These are phyloP conservation scores for Phaseolus coccineus DNA, from an alignment of 331 rosid species.

Conservation along the genomic window DNA sequence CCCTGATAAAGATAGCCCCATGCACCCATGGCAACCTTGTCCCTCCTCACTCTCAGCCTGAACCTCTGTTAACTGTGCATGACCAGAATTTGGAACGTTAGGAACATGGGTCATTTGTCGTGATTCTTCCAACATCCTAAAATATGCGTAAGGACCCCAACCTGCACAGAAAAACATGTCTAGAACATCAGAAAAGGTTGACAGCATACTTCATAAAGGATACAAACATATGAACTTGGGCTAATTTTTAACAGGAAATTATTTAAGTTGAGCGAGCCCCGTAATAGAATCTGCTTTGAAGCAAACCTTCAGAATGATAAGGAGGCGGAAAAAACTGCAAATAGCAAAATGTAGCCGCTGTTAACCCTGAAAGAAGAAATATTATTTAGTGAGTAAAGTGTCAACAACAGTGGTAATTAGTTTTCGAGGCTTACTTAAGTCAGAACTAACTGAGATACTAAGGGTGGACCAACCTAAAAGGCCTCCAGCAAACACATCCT, in stretches of 20 bases:
- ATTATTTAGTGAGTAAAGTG: slow-evolving; percentile 23
- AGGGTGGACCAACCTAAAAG: slow-evolving; percentile 67
- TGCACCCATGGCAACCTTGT: slow-evolving; percentile 51
- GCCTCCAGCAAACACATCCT: slow-evolving; percentile 91
- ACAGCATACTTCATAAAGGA: slow-evolving; percentile 15
- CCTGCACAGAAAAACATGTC: slow-evolving; percentile 60
- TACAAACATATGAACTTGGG: slow-evolving; percentile 6
- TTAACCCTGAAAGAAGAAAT: slow-evolving; percentile 69
- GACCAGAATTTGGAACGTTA: slow-evolving; percentile 41
- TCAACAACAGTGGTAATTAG: not conserved
- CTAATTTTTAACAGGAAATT: not conserved
- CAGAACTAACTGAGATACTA: slow-evolving; percentile 14
- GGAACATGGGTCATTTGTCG: slow-evolving; percentile 34
- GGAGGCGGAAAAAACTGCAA: slow-evolving; percentile 92
- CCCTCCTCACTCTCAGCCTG: slow-evolving; percentile 51
- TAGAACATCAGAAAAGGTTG: slow-evolving; percentile 13
- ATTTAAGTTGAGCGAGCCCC: not conserved
- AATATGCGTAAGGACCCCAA: slow-evolving; percentile 95
- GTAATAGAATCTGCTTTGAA: slow-evolving; percentile 26
- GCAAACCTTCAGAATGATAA: slow-evolving; percentile 70
- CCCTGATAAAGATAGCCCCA: slow-evolving; percentile 55
- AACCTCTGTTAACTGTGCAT: slow-evolving; percentile 40
- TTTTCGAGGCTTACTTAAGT: not conserved
- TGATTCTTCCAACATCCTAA: slow-evolving; percentile 63
- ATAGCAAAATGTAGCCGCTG: slow-evolving; percentile 82